Percentiles rank a stretch among this genome's conserved stretches.
Evolutionary conservation across 495 filamentous ascomycete genomes (phyloP).

Genomic region (Tuber melanosporum): DNA sequence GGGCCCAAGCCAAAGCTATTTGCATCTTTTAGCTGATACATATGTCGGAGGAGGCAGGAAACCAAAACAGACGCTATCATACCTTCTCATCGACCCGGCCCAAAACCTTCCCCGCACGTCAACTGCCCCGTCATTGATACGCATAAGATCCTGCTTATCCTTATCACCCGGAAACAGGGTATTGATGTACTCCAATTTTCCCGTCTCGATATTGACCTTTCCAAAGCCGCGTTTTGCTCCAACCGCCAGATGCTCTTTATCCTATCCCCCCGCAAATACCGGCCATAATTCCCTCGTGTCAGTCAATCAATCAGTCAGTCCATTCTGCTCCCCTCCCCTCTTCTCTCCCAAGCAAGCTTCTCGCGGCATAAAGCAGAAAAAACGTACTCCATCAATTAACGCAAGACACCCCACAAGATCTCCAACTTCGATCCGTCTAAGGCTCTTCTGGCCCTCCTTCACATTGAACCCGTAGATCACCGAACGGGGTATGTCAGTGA

Average conservation of each 20-base stretch:
- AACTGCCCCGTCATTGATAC: constrained; percentile 38
- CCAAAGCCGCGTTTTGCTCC: constrained; percentile 35
- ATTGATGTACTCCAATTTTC: constrained; percentile 33
- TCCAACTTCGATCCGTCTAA: constrained; percentile 24
- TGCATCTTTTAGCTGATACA: constrained; percentile 1
- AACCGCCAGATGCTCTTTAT: constrained; percentile 27
- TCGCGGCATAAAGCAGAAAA: neutral
- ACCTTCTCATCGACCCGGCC: constrained; percentile 38
- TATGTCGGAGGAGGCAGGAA: too few species aligned
- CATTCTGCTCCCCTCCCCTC: neutral
- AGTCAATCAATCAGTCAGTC: neutral
- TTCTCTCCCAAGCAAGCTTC: neutral
- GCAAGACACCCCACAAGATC: constrained; percentile 33
- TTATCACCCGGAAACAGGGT: constrained; percentile 31
- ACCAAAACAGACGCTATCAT: neutral
- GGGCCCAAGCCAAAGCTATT: constrained; percentile 25
- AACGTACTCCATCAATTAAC: constrained; percentile 32
- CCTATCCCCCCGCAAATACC: constrained; percentile 10
- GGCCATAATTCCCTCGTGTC: neutral
- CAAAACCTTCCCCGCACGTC: constrained; percentile 37
- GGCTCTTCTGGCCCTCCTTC: constrained; percentile 17
- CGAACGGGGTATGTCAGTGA: constrained; percentile 29
- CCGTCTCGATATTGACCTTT: constrained; percentile 32
- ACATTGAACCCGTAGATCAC: constrained; percentile 29
- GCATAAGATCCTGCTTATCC: constrained; percentile 30